Evolutionary conservation across 176 grass and related monocot species (phyloP).

Genomic region (Leersia perrieri): DNA sequence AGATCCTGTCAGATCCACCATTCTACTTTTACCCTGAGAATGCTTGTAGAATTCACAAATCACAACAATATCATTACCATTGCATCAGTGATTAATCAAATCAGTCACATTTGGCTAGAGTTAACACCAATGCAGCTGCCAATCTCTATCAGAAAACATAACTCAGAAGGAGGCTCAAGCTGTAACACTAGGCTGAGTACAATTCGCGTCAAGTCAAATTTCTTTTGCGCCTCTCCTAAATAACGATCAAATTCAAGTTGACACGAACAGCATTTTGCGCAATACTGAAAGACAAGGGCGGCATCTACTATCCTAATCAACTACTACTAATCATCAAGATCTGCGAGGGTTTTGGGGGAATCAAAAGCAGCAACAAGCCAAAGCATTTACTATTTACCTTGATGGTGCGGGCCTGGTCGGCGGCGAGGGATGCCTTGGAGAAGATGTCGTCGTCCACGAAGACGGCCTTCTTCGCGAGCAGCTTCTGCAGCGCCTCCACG

Average conservation of each 20-base stretch:
- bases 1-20: neutral
- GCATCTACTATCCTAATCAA: too few relatives aligned
- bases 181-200: neutral
- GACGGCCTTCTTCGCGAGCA: conserved; percentile 70
- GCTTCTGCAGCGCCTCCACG: conserved; percentile 77
- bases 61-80: neutral
- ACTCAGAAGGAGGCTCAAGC: neutral
- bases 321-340: neutral
- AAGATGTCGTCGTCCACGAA: conserved; percentile 92
- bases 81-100: neutral
- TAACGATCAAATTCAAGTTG: neutral
- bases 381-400: conserved; percentile 70
- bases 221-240: too few relatives aligned
- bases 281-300: too few relatives aligned
- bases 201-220: too few relatives aligned
- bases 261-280: neutral
- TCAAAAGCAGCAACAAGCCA: neutral
- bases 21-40: neutral
- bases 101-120: neutral
- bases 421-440: conserved; percentile 75
- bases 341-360: neutral
- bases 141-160: neutral
- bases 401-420: conserved; percentile 84
- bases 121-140: neutral
- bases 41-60: neutral